These are phyloP conservation scores for Saccharomyces hybrid DNA, from an alignment of 1,139 yeast species.

Conservation along the genomic window DNA sequence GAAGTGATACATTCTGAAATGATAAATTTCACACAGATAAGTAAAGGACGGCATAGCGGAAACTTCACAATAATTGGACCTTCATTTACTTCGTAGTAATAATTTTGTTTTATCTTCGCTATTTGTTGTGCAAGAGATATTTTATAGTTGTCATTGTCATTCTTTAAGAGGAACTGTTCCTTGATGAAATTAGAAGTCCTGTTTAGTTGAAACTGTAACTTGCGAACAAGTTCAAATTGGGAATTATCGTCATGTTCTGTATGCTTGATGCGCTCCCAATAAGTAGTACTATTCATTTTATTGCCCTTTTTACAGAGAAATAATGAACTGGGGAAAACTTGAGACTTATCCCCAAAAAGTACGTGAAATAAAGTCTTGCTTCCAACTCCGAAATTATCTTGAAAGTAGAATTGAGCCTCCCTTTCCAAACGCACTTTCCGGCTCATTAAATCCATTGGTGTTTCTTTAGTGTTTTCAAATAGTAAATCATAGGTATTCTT, in stretches of 20 bases:
- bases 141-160: conserved; percentile 5
- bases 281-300: conserved; percentile 12
- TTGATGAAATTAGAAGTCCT: conserved; percentile 25
- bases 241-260: conserved; percentile 10
- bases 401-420: conserved; percentile 30
- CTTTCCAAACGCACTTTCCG: conserved; percentile 22
- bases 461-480: conserved; percentile 15
- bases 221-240: conserved; percentile 14
- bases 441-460: conserved; percentile 13
- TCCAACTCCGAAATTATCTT: conserved; percentile 42
- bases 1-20: conserved; percentile 36
- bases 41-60: conserved; percentile 48
- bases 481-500: conserved; percentile 1
- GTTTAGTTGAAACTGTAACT: conserved; percentile 22
- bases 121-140: conserved; percentile 39
- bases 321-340: conserved; percentile 25
- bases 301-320: conserved; percentile 19
- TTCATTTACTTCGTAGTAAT: conserved; percentile 30
- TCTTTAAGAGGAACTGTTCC: conserved; percentile 3
- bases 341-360: conserved; percentile 72
- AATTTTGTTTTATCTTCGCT: conserved; percentile 23
- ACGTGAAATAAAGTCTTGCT: conserved; percentile 79
- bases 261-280: conserved; percentile 12
- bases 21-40: conserved; percentile 42
- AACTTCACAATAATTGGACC: conserved; percentile 35